Base-by-base conservation (phyloP, 2,329 filamentous ascomycete species). In the Talaromyces funiculosus region DNA sequence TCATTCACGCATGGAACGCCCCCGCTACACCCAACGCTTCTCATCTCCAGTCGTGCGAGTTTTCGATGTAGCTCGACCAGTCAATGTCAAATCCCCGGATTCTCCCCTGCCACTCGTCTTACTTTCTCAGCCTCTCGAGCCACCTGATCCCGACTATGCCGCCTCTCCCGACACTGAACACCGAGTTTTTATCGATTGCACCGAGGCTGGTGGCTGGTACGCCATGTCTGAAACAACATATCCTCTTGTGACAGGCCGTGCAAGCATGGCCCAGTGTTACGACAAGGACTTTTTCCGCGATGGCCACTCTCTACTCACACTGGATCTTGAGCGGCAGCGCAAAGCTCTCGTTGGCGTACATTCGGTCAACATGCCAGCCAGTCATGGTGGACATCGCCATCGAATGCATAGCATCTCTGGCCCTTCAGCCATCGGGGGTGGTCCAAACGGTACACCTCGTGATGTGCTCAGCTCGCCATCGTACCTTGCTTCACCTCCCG, bases 161-260 rank as follows among this genome's bases (percentile, higher is more conserved):
- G 67, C 72, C 0, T 67, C 71, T 0, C 53, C 62, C 31, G 64
- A 64, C 12, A 66, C 77, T 31, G 78, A 81, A 37, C 80, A 83
- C 51, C 86, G 84, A 60, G 86, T 97, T 0, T 96, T 94, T 69
- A 82, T 97, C 62, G 96, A 97, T 71, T 88, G 88, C 66, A 97
- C 92, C 1, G 85, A 89, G 60, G 80, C 81, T n/a, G 93, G 92
- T 31, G 89, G 90, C 63, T 97, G 93, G 92, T 99, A 93, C 73
- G 94, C 92, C 33, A 83, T 97, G 76, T 97, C 93, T 1, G 93
- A 95, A 61, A 82, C 81, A 42, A 86, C 86, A 8, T 97, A 97
- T 67, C 94, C 94, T 3, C 82, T 93, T 9, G 90, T 96, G 29
- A 88, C 92, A 22, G 85, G 90, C 57, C 87, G 82, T 42, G 86